Percentiles rank a stretch among this genome's conserved stretches.
Conservation (phyloP, 257 asterid species). For the Gardenia jasminoides region DNA sequence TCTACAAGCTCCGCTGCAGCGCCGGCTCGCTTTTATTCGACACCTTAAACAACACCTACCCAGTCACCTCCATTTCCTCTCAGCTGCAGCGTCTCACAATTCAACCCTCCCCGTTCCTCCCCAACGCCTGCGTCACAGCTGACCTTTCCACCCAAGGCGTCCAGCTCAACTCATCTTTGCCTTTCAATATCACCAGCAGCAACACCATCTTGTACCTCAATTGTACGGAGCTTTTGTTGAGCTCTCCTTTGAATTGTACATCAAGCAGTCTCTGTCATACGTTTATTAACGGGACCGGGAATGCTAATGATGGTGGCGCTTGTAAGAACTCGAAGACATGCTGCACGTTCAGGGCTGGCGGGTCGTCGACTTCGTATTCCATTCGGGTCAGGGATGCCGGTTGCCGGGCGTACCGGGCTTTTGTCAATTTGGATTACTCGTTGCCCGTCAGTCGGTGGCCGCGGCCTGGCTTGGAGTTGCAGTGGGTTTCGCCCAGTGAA, state of each 20-base stretch:
- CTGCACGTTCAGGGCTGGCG: slow-evolving; percentile 75
- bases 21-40: slow-evolving; percentile 43
- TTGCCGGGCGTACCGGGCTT: slow-evolving; percentile 79
- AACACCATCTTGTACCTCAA: slow-evolving; percentile 77
- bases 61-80: slow-evolving; percentile 56
- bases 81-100: slow-evolving; percentile 54
- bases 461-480: slow-evolving; percentile 69
- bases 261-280: slow-evolving; percentile 71
- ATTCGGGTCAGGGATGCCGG: slow-evolving; percentile 51
- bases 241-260: slow-evolving; percentile 62
- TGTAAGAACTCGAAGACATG: slow-evolving; percentile 37
- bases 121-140: slow-evolving; percentile 61
- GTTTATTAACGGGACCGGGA: slow-evolving; percentile 38
- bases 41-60: slow-evolving; percentile 69
- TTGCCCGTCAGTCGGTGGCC: slow-evolving; percentile 70
- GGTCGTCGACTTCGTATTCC: slow-evolving; percentile 60
- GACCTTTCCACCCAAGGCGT: slow-evolving; percentile 65
- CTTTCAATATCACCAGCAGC: slow-evolving; percentile 82
- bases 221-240: slow-evolving; percentile 33
- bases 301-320: slow-evolving; percentile 30
- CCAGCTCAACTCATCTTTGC: slow-evolving; percentile 58
- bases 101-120: slow-evolving; percentile 57
- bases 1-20: slow-evolving; percentile 63
- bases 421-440: slow-evolving; percentile 57
- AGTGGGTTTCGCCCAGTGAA: slow-evolving; percentile 72